Evolutionary conservation across 1,284 basidiomycete species (phyloP), one percentile per base, ranked within the genome.

Genomic region (Cutaneotrichosporon daszewskae): DNA sequence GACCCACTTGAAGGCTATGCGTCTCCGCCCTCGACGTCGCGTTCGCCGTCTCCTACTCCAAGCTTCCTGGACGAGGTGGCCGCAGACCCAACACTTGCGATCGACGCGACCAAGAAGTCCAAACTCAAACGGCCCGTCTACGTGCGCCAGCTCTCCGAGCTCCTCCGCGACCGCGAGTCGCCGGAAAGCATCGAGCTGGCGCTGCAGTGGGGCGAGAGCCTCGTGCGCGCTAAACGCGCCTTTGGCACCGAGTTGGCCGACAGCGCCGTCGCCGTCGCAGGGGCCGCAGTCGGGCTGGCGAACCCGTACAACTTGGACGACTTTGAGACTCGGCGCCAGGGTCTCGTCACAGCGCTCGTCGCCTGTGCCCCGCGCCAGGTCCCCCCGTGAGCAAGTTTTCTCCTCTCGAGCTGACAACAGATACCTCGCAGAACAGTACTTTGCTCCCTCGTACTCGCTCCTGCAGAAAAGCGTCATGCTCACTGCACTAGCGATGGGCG

Each of bases 351-450:
- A 49, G 89, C 89, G 1, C 74, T 97, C 2, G 81, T 92, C 0
- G 78, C 79, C 2, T 89, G 85, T 42, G 81, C 80, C 49, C 90
- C 92, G 1, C 72, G 72, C 23, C 79, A 81, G 47, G 81, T 84
- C 29, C 82, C 86, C 1, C 84, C 82, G 87, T 95, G 68, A 66
- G 85, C 79, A 29, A 3, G 6, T 11, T 5, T 19, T 26, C 1
- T 13, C n/a, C n/a, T 14, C 18, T 7, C 4, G 19, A 25, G 32
- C n/a, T 25, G 26, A 26, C 32, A 17, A 31, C 60, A 92, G 89
- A 4, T 77, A 79, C 36, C 74, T 94, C n/a, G 82, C 85, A 34
- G 88, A 96, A 62, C 87, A 95, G 60, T 88, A 90, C 68, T 97
- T 96, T 72, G 82, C 83, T 49, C 84, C 85, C 38, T 87, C 92